phyloP scores from a whole-genome alignment of 31 red algal species.

The Odonthalia washingtoniensis region DNA sequence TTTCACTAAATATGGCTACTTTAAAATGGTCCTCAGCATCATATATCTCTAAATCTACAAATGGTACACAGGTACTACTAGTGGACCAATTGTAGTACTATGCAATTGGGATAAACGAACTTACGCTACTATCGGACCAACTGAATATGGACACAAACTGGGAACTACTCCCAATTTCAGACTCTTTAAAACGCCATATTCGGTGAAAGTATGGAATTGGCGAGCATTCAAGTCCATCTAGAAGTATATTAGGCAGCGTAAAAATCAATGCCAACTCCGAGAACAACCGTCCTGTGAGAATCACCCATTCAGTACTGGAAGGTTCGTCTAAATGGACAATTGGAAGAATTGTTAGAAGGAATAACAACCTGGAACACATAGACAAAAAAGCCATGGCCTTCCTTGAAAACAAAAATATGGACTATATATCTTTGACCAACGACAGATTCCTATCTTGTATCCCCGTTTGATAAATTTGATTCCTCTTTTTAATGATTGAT shows the following conservation, averaged over 20 bases:
- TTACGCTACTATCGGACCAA: neutral
- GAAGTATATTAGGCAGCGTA: slow-evolving; percentile 21
- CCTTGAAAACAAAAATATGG: too few species aligned
- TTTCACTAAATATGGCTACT: too few species aligned
- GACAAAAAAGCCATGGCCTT: neutral
- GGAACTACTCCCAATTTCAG: neutral
- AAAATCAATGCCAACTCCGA: too few species aligned
- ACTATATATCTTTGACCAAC: too few species aligned
- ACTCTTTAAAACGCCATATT: neutral
- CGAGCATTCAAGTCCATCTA: neutral
- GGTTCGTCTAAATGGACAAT: slow-evolving; percentile 13
- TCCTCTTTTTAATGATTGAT: too few species aligned
- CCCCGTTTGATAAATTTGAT: too few species aligned
- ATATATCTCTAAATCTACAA: too few species aligned
- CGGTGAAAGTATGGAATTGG: slow-evolving; percentile 4
- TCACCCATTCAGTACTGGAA: slow-evolving; percentile 4
- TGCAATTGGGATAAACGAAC: neutral
- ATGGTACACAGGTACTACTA: too few species aligned
- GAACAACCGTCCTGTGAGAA: too few species aligned
- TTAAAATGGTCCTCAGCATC: too few species aligned
- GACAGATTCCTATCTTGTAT: too few species aligned
- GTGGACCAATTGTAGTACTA: neutral
- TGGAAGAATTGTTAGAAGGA: neutral
- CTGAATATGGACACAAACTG: slow-evolving; percentile 9
- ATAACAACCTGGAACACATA: slow-evolving; percentile 1